Evolutionary conservation across 2,329 filamentous ascomycete species (phyloP).

Genomic region (Microsporum ferrugineum): DNA sequence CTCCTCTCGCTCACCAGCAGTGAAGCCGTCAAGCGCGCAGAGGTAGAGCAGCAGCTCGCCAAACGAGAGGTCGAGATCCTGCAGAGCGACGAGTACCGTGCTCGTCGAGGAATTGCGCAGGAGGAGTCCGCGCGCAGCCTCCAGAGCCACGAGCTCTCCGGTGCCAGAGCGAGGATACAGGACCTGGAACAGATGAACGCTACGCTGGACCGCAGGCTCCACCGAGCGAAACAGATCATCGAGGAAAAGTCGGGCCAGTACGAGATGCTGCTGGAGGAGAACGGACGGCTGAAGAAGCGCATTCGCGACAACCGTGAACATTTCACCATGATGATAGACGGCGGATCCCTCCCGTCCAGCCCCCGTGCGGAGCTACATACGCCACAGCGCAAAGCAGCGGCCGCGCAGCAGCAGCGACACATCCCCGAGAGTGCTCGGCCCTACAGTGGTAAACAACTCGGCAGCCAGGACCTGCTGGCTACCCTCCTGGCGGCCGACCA

Average conservation of each 20-base stretch:
- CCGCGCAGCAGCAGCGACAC: conserved; percentile 25
- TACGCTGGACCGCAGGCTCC: conserved; percentile 52
- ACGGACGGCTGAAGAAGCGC: conserved; percentile 63
- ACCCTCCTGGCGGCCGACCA: conserved; percentile 63
- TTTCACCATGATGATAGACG: conserved; percentile 62
- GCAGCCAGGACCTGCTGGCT: conserved; percentile 57
- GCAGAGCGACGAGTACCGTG: conserved; percentile 59
- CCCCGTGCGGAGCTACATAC: conserved; percentile 43
- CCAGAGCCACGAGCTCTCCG: conserved; percentile 43
- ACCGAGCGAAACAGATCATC: conserved; percentile 65
- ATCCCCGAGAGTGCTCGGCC: conserved; percentile 31
- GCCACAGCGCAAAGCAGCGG: conserved; percentile 31
- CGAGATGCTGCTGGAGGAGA: conserved; percentile 59
- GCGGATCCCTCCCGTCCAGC: conserved; percentile 51
- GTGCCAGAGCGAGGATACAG: conserved; percentile 49
- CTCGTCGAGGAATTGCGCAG: conserved; percentile 47
- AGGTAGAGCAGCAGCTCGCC: conserved; percentile 86
- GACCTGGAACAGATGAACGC: conserved; percentile 56
- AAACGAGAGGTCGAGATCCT: conserved; percentile 76
- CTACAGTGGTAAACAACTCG: conserved; percentile 34
- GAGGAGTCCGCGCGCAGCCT: conserved; percentile 25
- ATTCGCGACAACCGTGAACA: conserved; percentile 86
- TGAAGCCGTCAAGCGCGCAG: conserved; percentile 73
- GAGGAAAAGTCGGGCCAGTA: conserved; percentile 66
- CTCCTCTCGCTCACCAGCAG: conserved; percentile 73